phyloP scores from a whole-genome alignment of 768 basidiomycete genomes.

The Hydnum rufescens region DNA sequence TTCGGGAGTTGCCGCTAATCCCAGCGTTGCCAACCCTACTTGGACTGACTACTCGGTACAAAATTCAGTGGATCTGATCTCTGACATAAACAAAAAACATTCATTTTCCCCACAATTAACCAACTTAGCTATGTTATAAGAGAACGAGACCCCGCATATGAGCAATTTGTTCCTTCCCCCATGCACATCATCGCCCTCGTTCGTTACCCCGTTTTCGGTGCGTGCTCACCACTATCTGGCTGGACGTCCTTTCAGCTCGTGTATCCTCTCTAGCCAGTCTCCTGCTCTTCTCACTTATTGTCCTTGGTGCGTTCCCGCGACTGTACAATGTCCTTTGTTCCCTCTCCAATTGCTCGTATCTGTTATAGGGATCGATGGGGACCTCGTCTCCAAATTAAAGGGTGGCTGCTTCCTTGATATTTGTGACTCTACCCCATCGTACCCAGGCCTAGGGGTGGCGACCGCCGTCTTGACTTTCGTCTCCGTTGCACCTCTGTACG shows the following conservation, averaged over 20 bases:
- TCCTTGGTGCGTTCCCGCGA: slow-evolving; percentile 7
- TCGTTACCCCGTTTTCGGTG: neutral
- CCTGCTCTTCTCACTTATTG: slow-evolving; percentile 8
- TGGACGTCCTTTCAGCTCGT: neutral
- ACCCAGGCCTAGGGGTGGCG: neutral
- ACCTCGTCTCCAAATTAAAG: neutral
- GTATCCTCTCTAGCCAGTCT: slow-evolving; percentile 1
- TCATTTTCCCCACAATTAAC: no score
- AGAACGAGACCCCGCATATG: no score
- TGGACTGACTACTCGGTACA: no score
- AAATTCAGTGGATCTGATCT: no score
- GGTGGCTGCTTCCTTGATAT: neutral
- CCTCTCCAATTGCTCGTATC: neutral
- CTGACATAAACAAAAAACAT: no score
- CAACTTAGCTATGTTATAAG: no score
- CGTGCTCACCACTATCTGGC: neutral
- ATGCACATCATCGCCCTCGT: neutral
- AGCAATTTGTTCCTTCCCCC: neutral
- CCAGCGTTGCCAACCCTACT: no score
- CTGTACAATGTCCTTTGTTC: neutral
- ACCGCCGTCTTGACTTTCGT: neutral
- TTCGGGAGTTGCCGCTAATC: no score
- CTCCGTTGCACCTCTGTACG: neutral
- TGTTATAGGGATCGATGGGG: neutral
- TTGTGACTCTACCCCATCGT: neutral